These are phyloP conservation scores for Hyphodiscus sp. DNA, from an alignment of 2,329 filamentous ascomycete genomes.

Conservation along the genomic window DNA sequence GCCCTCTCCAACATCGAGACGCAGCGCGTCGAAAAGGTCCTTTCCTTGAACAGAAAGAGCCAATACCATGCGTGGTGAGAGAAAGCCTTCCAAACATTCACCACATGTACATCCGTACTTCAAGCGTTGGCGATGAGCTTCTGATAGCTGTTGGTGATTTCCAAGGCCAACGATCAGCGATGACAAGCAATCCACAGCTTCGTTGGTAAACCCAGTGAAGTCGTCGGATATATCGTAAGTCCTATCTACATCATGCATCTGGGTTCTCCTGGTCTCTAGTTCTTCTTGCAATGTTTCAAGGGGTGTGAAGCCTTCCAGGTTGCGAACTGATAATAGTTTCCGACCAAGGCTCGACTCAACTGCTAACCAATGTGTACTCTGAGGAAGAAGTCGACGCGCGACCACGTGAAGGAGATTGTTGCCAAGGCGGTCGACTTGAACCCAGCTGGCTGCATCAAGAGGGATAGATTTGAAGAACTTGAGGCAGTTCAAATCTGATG, in stretches of 20 bases:
- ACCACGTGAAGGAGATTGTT: slow-evolving; percentile 18
- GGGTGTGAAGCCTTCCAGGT: slow-evolving; percentile 31
- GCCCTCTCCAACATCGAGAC: slow-evolving; percentile 17
- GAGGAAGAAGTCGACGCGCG: slow-evolving; percentile 9
- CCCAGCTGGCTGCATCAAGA: not conserved
- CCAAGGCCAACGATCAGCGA: slow-evolving; percentile 14
- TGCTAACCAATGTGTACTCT: slow-evolving; percentile 26
- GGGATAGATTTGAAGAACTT: slow-evolving; percentile 5
- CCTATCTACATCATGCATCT: slow-evolving; percentile 7
- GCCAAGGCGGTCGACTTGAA: not conserved
- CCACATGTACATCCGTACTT: slow-evolving; percentile 35
- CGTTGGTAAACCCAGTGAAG: slow-evolving; percentile 28
- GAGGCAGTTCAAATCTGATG: slow-evolving; percentile 16
- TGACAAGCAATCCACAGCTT: slow-evolving; percentile 25
- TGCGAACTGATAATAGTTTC: slow-evolving; percentile 19
- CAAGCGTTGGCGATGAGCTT: slow-evolving; percentile 21
- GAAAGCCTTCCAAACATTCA: slow-evolving; percentile 31
- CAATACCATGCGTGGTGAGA: slow-evolving; percentile 33
- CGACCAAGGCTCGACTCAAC: slow-evolving; percentile 14
- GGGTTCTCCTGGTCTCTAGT: slow-evolving; percentile 28
- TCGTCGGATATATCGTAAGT: slow-evolving; percentile 24
- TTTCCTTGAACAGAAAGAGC: slow-evolving; percentile 28
- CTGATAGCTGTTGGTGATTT: slow-evolving; percentile 10
- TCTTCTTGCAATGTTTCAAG: slow-evolving; percentile 27
- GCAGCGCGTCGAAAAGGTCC: slow-evolving; percentile 18